Evolutionary conservation across 805 yeast species (phyloP).

Genomic region (Grigorovia yakushimaensis): DNA sequence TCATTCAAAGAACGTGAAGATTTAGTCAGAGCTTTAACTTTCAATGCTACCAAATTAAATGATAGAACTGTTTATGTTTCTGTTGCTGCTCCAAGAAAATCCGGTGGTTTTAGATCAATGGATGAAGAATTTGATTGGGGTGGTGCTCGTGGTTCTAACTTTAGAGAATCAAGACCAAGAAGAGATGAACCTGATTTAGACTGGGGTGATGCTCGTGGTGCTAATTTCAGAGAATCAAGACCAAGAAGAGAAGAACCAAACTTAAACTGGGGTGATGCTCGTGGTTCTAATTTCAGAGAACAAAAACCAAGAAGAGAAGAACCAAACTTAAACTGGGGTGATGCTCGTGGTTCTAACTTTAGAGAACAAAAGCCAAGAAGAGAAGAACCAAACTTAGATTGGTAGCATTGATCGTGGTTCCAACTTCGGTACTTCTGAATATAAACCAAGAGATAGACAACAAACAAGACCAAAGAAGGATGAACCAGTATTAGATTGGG

Average conservation of each 20-base stretch:
- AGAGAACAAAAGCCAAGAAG: conserved; percentile 26
- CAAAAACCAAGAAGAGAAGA: conserved; percentile 27
- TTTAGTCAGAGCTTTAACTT: conserved; percentile 60
- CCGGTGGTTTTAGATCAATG: conserved; percentile 30
- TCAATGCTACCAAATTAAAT: conserved; percentile 58
- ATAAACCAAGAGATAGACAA: conserved; percentile 5
- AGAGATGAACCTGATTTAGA: conserved; percentile 31
- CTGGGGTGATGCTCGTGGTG: conserved; percentile 36
- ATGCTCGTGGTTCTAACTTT: conserved; percentile 39
- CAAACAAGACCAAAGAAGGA: conserved; percentile 26
- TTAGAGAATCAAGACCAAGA: conserved; percentile 19
- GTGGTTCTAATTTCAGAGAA: conserved; percentile 34
- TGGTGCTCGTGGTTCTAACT: conserved; percentile 29
- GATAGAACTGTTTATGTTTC: conserved; percentile 65
- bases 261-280: conserved; percentile 38
- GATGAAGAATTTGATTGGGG: conserved; percentile 39
- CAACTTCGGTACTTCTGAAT: conserved; percentile 24
- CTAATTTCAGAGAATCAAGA: conserved; percentile 21
- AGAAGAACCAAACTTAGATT: conserved; percentile 37
- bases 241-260: conserved; percentile 31
- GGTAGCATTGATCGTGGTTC: conserved; percentile 45
- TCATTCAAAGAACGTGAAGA: conserved; percentile 72
- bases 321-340: conserved; percentile 35
- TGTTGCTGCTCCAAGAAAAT: conserved; percentile 63
- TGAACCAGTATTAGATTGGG: conserved; percentile 29